Conservation (phyloP, 306 rosid genomes). For the Cucumis cinereus region DNA sequence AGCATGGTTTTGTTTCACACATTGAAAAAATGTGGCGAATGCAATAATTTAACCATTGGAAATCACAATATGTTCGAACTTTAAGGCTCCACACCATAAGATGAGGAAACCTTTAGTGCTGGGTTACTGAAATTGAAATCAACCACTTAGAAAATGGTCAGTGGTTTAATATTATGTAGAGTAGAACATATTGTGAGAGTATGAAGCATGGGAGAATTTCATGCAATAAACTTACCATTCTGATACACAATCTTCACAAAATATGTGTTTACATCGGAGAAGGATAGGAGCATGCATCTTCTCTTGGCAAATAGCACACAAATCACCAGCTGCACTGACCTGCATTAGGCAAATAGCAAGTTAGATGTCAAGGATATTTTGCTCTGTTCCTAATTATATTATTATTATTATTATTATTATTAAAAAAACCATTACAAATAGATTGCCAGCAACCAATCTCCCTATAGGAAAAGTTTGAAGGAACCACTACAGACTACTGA, state of each 20-base stretch:
- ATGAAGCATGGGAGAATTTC: neutral
- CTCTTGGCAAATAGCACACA: constrained; percentile 99
- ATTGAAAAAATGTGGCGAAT: neutral
- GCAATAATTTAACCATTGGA: neutral
- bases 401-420: too few species aligned
- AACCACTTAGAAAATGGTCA: neutral
- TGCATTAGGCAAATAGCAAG: constrained; percentile 26
- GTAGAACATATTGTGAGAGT: neutral
- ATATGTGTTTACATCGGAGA: constrained; percentile 91
- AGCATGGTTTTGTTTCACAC: neutral
- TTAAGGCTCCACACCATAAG: neutral
- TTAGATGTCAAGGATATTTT: neutral
- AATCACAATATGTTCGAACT: neutral
- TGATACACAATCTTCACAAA: constrained; percentile 96
- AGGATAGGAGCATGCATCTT: constrained; percentile 92
- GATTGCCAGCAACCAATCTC: neutral
- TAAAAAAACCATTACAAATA: neutral
- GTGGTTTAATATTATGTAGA: neutral
- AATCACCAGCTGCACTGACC: constrained; percentile 86
- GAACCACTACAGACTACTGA: neutral
- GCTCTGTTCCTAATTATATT: neutral
- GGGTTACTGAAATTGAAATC: neutral
- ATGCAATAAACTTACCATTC: constrained; percentile 56
- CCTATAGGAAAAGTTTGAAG: neutral
- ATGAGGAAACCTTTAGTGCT: neutral